Conservation (phyloP, 345 rosid genomes). For the Rubroshorea leprosula region DNA sequence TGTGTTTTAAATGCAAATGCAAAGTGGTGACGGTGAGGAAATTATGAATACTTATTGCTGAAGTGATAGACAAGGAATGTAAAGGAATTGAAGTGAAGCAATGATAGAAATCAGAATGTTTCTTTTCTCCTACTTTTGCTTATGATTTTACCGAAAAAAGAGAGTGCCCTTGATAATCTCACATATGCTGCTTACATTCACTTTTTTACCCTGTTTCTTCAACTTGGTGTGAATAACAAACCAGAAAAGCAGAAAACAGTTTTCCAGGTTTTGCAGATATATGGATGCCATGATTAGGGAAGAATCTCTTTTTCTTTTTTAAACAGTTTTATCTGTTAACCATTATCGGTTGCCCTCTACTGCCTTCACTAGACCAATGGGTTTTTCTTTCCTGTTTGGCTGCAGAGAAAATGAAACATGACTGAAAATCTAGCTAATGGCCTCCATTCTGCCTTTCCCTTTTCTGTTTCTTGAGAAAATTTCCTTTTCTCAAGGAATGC, state of each 20-base stretch:
- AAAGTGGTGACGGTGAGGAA: slow-evolving; percentile 19
- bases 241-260: slow-evolving; percentile 23
- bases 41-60: slow-evolving; percentile 23
- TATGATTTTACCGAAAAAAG: slow-evolving; percentile 42
- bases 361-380: background rate
- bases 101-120: slow-evolving; percentile 23
- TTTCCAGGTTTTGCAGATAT: slow-evolving; percentile 27
- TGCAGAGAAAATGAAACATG: background rate
- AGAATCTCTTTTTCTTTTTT: background rate
- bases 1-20: slow-evolving; percentile 25
- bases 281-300: slow-evolving; percentile 23
- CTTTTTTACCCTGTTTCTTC: slow-evolving; percentile 10
- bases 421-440: background rate
- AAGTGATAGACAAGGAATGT: slow-evolving; percentile 21
- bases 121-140: slow-evolving; percentile 24
- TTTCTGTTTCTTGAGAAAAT: too few relatives aligned
- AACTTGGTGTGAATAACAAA: slow-evolving; percentile 19
- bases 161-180: slow-evolving; percentile 27
- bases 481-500: too few relatives aligned
- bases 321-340: background rate
- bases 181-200: background rate
- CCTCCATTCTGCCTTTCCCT: too few relatives aligned
- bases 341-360: slow-evolving; percentile 4
- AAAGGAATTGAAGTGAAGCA: slow-evolving; percentile 14
- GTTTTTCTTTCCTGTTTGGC: slow-evolving; percentile 4